Conservation (phyloP, 768 basidiomycete genomes). For the Tephrocybe sp. region DNA sequence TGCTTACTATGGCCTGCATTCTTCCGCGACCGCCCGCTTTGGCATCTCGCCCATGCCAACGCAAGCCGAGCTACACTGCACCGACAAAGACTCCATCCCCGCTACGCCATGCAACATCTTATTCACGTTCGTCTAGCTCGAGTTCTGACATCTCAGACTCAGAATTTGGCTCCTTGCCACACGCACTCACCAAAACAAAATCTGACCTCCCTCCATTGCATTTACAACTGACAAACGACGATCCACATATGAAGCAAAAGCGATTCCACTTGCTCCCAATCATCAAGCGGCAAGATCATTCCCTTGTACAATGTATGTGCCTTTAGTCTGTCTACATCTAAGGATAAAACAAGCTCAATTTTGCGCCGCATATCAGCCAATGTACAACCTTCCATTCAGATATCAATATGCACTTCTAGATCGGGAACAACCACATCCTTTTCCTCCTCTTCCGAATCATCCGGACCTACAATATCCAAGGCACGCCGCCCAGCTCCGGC, state of each 20-base stretch:
- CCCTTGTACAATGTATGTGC: slow-evolving; percentile 4
- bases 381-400: slow-evolving; percentile 5
- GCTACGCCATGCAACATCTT: slow-evolving; percentile 15
- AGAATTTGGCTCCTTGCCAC: background rate
- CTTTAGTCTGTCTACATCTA: background rate
- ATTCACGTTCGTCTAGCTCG: slow-evolving; percentile 1
- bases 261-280: slow-evolving; percentile 8
- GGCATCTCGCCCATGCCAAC: background rate
- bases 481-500: background rate
- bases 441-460: slow-evolving; percentile 11
- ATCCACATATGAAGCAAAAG: slow-evolving; percentile 1
- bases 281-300: slow-evolving; percentile 4
- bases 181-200: background rate
- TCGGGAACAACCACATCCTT: slow-evolving; percentile 9
- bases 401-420: slow-evolving; percentile 9
- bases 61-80: slow-evolving; percentile 11
- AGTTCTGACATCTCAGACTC: background rate
- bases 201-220: slow-evolving; percentile 1
- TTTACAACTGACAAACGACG: slow-evolving; percentile 1
- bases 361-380: background rate
- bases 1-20: background rate
- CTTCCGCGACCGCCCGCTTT: background rate
- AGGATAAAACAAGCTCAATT: background rate
- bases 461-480: slow-evolving; percentile 1
- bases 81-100: slow-evolving; percentile 14